Evolutionary conservation across 129 eudicot genomes (phyloP).

Genomic region (Escallonia herrerae): DNA sequence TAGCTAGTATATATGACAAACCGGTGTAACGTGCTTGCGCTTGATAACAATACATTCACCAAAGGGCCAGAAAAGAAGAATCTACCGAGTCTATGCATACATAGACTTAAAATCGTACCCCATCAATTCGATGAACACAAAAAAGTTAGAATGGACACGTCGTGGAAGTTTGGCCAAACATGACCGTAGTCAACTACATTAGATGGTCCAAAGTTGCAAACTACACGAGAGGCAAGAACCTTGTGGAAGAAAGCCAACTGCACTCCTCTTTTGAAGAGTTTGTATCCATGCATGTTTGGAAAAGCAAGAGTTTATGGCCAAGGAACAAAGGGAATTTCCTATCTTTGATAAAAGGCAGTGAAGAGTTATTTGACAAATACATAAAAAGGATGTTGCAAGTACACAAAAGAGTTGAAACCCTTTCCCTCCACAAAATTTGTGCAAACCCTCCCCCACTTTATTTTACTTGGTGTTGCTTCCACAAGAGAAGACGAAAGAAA

Average conservation of each 20-base stretch:
- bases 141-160: too few species aligned
- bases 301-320: background rate
- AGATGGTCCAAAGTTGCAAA: background rate
- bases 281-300: background rate
- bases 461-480: background rate
- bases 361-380: background rate
- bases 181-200: background rate
- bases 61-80: too few species aligned
- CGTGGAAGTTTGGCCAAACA: background rate
- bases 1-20: too few species aligned
- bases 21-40: too few species aligned
- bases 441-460: background rate
- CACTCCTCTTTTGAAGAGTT: background rate
- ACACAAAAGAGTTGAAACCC: background rate
- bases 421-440: conserved; percentile 1
- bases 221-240: background rate
- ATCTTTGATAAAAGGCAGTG: conserved; percentile 1
- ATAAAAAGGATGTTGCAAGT: conserved; percentile 5
- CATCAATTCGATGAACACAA: too few species aligned
- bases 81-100: too few species aligned
- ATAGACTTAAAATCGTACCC: too few species aligned
- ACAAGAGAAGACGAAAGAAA: background rate
- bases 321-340: conserved; percentile 16
- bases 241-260: background rate
- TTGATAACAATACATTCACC: too few species aligned